Evolutionary conservation across 164 flowering plant species (phyloP), one percentile per base, ranked within the genome.

Genomic region (Pachysandra terminalis): DNA sequence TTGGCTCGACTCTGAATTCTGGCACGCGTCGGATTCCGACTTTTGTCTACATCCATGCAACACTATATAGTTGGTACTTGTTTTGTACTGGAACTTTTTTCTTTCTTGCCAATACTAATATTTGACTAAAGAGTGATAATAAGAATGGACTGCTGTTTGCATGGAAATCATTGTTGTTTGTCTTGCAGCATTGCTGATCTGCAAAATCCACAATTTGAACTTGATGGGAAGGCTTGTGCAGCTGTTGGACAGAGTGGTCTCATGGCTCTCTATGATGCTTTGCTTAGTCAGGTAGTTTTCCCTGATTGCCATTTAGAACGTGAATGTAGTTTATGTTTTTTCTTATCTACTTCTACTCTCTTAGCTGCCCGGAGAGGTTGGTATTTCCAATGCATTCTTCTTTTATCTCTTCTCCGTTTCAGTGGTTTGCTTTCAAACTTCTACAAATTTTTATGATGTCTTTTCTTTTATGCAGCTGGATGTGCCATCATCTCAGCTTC

Each of bases 191-290:
- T 95, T 82, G 93, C 95, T 60, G 99, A 95, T 73, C 97, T 95
- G 60, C 98, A 95, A 68, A 92, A 88, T 25, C 99, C 99, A 51
- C 99, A 95, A 80, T 73, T 63, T 75, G 98, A 93, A 66, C 87
- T 96, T 73, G 97, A 96, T 84, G 98, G 98, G 61, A 93, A 93
- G 79, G 98, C 97, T 16, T 96, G 98, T 79, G 99, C 99, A 8
- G 91, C 97, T 80, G 99, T 93, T 77, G 99, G 99, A 19, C 99
- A 93, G 69, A 93, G 80, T 76, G 87, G 93, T 66, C 91, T 93
- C 37, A 93, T 93, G 98, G 96, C 98, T 72, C 80, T 93, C 0
- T 96, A 96, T 80, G 99, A 96, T 76, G 73, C 90, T 45, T 68
- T 96, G 77, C 91, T 96, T 73, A 86, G 83, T 78, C 97, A 95